Percentiles rank a stretch among this genome's conserved stretches.
These are phyloP conservation scores for Penicillium glabrum DNA, from an alignment of 2,329 filamentous ascomycete genomes.

Conservation along the genomic window DNA sequence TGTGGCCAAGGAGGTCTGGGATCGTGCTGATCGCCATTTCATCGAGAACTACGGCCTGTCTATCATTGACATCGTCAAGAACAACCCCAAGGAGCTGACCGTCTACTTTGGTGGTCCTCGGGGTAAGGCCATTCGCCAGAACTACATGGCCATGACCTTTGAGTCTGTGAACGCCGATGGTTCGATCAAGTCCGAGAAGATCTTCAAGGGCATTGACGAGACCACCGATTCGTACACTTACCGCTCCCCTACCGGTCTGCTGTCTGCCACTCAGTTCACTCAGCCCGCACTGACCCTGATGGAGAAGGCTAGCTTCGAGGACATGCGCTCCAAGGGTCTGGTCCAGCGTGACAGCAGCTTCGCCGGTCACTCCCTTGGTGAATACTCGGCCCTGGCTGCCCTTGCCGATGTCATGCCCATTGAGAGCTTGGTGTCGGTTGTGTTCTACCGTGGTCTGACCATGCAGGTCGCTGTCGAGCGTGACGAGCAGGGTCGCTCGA, in stretches of 20 bases:
- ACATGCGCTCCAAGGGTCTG: constrained; percentile 96
- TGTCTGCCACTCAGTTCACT: constrained; percentile 97
- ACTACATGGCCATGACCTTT: constrained; percentile 99
- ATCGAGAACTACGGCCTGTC: constrained; percentile 98
- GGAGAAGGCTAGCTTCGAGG: constrained; percentile 99
- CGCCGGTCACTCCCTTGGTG: constrained; percentile 94
- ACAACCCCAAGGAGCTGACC: constrained; percentile 98
- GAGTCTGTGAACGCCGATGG: constrained; percentile 95
- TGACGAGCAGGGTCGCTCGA: constrained; percentile 86
- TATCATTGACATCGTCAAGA: constrained; percentile 98
- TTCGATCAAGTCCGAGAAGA: constrained; percentile 94
- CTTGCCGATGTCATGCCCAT: constrained; percentile 99
- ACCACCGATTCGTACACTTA: constrained; percentile 95
- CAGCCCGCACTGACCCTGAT: constrained; percentile 96
- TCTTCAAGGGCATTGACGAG: constrained; percentile 97
- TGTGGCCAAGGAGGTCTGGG: constrained; percentile 97
- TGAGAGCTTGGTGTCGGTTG: constrained; percentile 94
- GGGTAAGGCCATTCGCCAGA: constrained; percentile 95
- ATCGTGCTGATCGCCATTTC: constrained; percentile 95
- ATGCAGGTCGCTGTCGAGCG: constrained; percentile 99
- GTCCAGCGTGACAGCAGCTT: constrained; percentile 97
- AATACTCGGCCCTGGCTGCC: constrained; percentile 95
- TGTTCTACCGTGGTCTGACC: constrained; percentile 97
- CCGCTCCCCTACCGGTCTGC: constrained; percentile 86
- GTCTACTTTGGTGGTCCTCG: constrained; percentile 96